Evolutionary conservation across 2,329 filamentous ascomycete genomes (phyloP).

Genomic region (Diaporthe citrichinensis): DNA sequence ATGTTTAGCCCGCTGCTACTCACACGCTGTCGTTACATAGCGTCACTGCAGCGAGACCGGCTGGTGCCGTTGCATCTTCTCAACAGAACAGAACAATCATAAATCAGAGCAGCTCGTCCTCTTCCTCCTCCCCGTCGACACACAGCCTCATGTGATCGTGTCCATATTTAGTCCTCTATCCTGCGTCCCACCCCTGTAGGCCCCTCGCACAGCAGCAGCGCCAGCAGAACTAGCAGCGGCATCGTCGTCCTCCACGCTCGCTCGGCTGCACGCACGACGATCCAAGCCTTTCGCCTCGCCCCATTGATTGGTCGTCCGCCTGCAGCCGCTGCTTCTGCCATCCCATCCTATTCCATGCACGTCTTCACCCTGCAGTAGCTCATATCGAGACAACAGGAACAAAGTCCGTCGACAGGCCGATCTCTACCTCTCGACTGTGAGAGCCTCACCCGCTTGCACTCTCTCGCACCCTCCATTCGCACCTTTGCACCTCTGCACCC

Average conservation of each 20-base stretch:
- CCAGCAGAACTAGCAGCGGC: neutral
- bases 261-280: constrained; percentile 6
- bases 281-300: constrained; percentile 19
- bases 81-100: neutral
- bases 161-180: neutral
- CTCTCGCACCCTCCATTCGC: neutral
- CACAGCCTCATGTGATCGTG: constrained; percentile 8
- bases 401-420: neutral
- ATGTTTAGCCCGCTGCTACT: constrained; percentile 1
- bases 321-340: constrained; percentile 28
- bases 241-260: neutral
- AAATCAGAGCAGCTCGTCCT: neutral
- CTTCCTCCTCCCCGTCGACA: neutral
- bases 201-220: neutral
- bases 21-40: constrained; percentile 8
- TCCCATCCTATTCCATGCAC: constrained; percentile 29
- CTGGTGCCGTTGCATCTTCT: neutral
- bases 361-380: constrained; percentile 31
- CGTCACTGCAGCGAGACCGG: constrained; percentile 21
- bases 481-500: constrained; percentile 8
- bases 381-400: constrained; percentile 5
- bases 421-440: neutral
- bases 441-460: constrained; percentile 14
- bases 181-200: neutral
- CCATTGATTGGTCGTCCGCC: constrained; percentile 26